phyloP scores from a whole-genome alignment of 2,329 filamentous ascomycete genomes.

The Bipolaris victoriae region DNA sequence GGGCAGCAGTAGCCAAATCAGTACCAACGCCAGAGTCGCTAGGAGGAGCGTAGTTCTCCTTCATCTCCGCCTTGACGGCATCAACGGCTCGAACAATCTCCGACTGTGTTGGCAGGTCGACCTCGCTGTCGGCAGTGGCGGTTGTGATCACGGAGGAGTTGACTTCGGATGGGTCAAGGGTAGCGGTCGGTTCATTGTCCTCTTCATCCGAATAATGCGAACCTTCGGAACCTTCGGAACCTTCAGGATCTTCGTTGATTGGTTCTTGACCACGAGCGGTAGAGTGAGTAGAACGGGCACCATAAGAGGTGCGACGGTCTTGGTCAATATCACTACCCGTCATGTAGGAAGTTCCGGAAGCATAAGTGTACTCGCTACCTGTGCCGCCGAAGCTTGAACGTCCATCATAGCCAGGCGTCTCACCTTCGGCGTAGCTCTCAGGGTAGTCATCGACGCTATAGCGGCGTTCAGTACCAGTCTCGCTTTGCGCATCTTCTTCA shows the following conservation, averaged over 20 bases:
- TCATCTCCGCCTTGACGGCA: conserved; percentile 39
- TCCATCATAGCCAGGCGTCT: conserved; percentile 45
- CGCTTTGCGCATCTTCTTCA: conserved; percentile 43
- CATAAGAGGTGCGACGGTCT: conserved; percentile 52
- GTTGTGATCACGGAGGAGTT: conserved; percentile 34
- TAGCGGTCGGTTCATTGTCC: conserved; percentile 39
- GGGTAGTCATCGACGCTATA: conserved; percentile 47
- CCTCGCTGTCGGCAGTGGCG: conserved; percentile 25
- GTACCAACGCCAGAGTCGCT: conserved; percentile 49
- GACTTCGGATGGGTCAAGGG: conserved; percentile 34
- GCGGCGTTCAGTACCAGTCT: conserved; percentile 50
- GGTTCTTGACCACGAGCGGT: conserved; percentile 36
- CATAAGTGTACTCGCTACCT: conserved; percentile 55
- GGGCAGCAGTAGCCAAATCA: conserved; percentile 43
- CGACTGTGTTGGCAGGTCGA: conserved; percentile 39
- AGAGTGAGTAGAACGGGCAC: conserved; percentile 45
- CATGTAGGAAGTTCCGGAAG: conserved; percentile 56
- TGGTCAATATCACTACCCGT: conserved; percentile 54
- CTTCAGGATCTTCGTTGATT: conserved; percentile 40
- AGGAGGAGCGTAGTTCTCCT: conserved; percentile 33
- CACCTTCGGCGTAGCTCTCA: conserved; percentile 43
- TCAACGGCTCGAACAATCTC: conserved; percentile 42
- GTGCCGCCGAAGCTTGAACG: conserved; percentile 51
- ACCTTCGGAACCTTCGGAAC: conserved; percentile 35
- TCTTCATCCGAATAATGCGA: conserved; percentile 42